Base-by-base conservation (phyloP, 106 monocot species). In the Allium fistulosum region DNA sequence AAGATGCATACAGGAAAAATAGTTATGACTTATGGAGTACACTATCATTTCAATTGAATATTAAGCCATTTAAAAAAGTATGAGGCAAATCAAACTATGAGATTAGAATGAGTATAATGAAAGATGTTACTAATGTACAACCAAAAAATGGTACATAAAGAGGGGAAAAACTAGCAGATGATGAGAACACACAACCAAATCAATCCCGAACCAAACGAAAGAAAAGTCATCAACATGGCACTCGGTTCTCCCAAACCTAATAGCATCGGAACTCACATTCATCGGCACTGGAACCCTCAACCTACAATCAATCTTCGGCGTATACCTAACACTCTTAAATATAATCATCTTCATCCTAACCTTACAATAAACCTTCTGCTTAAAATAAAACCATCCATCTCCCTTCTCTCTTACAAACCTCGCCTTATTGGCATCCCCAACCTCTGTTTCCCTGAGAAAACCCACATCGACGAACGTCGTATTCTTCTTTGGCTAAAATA, bases 341-440 rank as follows among this genome's bases (percentile, higher is more conserved):
- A 74, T 17, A 0, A 74, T n/a, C 74, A 74, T 74, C 79, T 65
- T 79, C 59, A 79, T 48, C 77, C 68, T 73, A 1, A 77, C 58
- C 57, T 45, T 77, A 13, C 28, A 37, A n/a, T 81, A 65, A 10
- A 74, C 15, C 73, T 50, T 77, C 45, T 73, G 7, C 17, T 14
- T 16, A 4, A 81, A 7, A 3, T 17, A 47, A 18, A 73, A 73
- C 55, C 65, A 69, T 17, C 77, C 81, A 9, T 70, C 73, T 0
- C 48, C 53, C 61, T 59, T 50, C 61, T 51, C 14, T 48, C 61
- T 51, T 1, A 13, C 17, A 26, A 58, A 81, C 3, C 3, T 61
- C n/a, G 0, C 46, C 6, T 14, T 14, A 9, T 17, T 15, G 8
- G 53, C 10, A 17, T 48, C 49, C 11, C 65, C 81, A 10, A 57